Percentiles rank a stretch among this genome's conserved stretches.
phyloP scores from a whole-genome alignment of 2,329 filamentous ascomycete species.

The Cladosporium sp. region DNA sequence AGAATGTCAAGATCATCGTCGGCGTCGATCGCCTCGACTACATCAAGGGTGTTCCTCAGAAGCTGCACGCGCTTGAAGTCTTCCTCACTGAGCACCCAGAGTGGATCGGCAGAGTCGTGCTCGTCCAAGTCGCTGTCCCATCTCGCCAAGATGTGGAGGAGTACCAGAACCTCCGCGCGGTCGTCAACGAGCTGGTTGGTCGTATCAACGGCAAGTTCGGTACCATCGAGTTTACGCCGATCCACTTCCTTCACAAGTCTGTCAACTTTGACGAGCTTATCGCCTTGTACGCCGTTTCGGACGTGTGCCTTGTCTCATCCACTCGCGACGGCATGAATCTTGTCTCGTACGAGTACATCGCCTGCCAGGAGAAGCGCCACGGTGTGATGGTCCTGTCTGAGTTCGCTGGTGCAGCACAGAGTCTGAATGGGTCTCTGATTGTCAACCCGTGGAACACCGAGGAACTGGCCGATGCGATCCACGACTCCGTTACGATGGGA shows the following conservation, averaged over 20 bases:
- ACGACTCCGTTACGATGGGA: slow-evolving; percentile 95
- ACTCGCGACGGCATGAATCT: slow-evolving; percentile 99
- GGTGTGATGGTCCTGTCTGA: slow-evolving; percentile 94
- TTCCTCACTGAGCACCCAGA: slow-evolving; percentile 96
- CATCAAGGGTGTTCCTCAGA: slow-evolving; percentile 98
- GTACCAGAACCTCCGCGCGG: slow-evolving; percentile 91
- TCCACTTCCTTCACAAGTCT: slow-evolving; percentile 96
- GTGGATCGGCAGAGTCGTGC: slow-evolving; percentile 94
- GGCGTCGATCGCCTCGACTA: slow-evolving; percentile 96
- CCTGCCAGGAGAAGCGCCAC: slow-evolving; percentile 82
- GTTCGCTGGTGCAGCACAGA: slow-evolving; percentile 93
- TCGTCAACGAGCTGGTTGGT: slow-evolving; percentile 94
- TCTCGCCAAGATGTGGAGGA: slow-evolving; percentile 95
- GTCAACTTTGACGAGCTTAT: slow-evolving; percentile 93
- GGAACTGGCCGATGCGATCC: slow-evolving; percentile 85
- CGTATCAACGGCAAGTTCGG: slow-evolving; percentile 96
- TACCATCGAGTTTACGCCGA: slow-evolving; percentile 97
- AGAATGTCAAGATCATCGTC: slow-evolving; percentile 93
- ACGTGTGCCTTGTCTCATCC: slow-evolving; percentile 86
- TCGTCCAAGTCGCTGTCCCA: slow-evolving; percentile 93
- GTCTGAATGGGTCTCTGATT: slow-evolving; percentile 85
- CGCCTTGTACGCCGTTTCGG: slow-evolving; percentile 85
- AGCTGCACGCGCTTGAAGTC: slow-evolving; percentile 91
- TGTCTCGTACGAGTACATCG: slow-evolving; percentile 97
- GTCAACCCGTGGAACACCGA: slow-evolving; percentile 99